Conservation (phyloP, 2,329 filamentous ascomycete genomes). For the Phaeophleospora eucalypticola region DNA sequence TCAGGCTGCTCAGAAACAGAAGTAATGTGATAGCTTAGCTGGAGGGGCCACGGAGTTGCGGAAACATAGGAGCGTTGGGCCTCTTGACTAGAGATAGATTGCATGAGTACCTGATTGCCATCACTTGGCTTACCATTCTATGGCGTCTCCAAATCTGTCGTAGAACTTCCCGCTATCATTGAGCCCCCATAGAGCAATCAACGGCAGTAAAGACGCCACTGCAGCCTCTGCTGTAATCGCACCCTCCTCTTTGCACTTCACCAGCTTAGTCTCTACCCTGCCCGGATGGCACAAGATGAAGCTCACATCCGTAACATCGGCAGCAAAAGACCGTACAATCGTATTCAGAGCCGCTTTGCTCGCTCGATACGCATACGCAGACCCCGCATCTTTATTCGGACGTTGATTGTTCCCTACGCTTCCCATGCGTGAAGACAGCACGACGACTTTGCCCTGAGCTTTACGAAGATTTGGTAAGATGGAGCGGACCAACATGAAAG, state of each 20-base stretch:
- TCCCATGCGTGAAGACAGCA: constrained; percentile 46
- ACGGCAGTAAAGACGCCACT: constrained; percentile 35
- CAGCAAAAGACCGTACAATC: constrained; percentile 41
- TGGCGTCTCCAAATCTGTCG: constrained; percentile 42
- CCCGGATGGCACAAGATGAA: constrained; percentile 46
- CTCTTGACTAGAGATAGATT: no score
- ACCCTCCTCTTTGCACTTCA: constrained; percentile 43
- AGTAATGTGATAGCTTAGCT: no score
- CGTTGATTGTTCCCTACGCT: constrained; percentile 37
- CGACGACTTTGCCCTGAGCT: constrained; percentile 33
- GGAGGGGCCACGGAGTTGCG: no score
- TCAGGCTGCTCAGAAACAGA: neutral
- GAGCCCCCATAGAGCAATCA: constrained; percentile 34
- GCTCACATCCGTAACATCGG: constrained; percentile 41
- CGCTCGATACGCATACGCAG: constrained; percentile 46
- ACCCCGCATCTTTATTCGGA: constrained; percentile 31
- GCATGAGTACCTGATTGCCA: no score
- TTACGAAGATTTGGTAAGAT: constrained; percentile 36
- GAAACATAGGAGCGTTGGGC: no score
- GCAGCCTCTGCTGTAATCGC: constrained; percentile 42
- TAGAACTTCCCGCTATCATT: constrained; percentile 39
- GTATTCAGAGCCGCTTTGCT: constrained; percentile 47
- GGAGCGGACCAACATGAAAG: constrained; percentile 38
- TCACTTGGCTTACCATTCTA: constrained; percentile 37
- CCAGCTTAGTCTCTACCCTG: constrained; percentile 43